These are phyloP conservation scores for Eremochloa ophiuroides DNA, from an alignment of 176 grass and related monocot species.

Conservation along the genomic window DNA sequence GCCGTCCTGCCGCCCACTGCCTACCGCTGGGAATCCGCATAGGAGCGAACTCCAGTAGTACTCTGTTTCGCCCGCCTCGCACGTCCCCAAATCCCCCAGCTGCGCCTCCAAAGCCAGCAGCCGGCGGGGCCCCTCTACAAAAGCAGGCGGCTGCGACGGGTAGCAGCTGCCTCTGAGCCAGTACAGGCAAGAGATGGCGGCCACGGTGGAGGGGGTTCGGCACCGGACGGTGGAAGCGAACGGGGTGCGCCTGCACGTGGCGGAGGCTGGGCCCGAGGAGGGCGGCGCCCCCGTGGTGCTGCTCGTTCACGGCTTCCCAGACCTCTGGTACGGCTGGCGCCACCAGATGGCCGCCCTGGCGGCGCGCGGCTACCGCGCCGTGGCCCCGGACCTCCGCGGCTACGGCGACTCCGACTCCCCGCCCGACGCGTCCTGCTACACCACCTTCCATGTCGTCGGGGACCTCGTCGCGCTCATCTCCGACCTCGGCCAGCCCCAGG, in stretches of 20 bases:
- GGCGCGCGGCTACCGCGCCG: slow-evolving; percentile 53
- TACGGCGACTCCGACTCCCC: slow-evolving; percentile 65
- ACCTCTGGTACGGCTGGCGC: slow-evolving; percentile 89
- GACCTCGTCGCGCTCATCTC: slow-evolving; percentile 82
- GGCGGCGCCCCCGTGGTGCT: slow-evolving; percentile 36
- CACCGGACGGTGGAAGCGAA: slow-evolving; percentile 57
- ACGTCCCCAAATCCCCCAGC: background rate
- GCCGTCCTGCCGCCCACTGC: too few relatives aligned
- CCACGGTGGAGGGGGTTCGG: slow-evolving; percentile 38
- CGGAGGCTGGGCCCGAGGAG: slow-evolving; percentile 52
- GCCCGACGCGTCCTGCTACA: slow-evolving; percentile 25
- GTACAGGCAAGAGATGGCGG: background rate
- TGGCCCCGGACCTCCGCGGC: slow-evolving; percentile 72
- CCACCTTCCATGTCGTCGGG: slow-evolving; percentile 66
- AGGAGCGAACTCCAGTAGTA: too few relatives aligned
- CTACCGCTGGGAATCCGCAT: background rate
- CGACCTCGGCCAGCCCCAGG: slow-evolving; percentile 49
- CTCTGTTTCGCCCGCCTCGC: background rate
- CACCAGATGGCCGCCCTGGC: slow-evolving; percentile 67
- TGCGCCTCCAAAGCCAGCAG: background rate
- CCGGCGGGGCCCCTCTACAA: background rate
- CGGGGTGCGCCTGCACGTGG: slow-evolving; percentile 63
- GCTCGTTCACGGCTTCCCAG: slow-evolving; percentile 79
- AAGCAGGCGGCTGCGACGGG: background rate
- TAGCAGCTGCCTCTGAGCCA: background rate